These are phyloP conservation scores for Hericium rajendrae DNA, from an alignment of 768 basidiomycete genomes.

Conservation along the genomic window DNA sequence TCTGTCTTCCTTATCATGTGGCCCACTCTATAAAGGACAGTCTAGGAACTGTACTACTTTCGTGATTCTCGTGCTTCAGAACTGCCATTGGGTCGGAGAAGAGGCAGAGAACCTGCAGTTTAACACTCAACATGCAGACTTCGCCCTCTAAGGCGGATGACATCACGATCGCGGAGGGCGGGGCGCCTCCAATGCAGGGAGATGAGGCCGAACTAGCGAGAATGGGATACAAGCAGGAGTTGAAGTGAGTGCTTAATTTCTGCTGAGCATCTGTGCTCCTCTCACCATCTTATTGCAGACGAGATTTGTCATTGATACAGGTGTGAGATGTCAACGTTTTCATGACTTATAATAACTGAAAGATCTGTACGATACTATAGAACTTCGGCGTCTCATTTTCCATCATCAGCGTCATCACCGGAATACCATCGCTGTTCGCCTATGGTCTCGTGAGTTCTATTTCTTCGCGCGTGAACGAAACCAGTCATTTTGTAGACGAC, in stretches of 20 bases:
- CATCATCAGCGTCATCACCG: constrained; percentile 69
- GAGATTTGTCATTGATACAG: constrained; percentile 54
- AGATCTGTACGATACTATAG: constrained; percentile 20
- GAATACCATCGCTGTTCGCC: constrained; percentile 57
- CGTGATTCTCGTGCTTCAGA: too few species aligned
- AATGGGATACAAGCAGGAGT: constrained; percentile 67
- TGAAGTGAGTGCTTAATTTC: constrained; percentile 34
- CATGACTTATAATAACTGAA: background rate
- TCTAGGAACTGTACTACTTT: too few species aligned
- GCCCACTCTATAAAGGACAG: too few species aligned
- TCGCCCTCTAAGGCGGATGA: background rate
- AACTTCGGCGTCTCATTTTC: constrained; percentile 72
- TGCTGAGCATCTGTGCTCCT: background rate
- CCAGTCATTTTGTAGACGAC: constrained; percentile 38
- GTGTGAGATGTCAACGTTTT: constrained; percentile 18
- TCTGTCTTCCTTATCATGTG: too few species aligned
- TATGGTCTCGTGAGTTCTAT: constrained; percentile 49
- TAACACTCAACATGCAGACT: too few species aligned
- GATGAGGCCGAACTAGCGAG: constrained; percentile 58
- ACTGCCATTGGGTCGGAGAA: too few species aligned
- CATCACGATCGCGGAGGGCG: background rate
- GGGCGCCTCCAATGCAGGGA: constrained; percentile 19
- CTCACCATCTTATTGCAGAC: constrained; percentile 25
- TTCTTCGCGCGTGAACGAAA: background rate
- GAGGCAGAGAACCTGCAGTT: too few species aligned